Conservation (phyloP, 73 alveolate species). For the Paramecium primaurelia region DNA sequence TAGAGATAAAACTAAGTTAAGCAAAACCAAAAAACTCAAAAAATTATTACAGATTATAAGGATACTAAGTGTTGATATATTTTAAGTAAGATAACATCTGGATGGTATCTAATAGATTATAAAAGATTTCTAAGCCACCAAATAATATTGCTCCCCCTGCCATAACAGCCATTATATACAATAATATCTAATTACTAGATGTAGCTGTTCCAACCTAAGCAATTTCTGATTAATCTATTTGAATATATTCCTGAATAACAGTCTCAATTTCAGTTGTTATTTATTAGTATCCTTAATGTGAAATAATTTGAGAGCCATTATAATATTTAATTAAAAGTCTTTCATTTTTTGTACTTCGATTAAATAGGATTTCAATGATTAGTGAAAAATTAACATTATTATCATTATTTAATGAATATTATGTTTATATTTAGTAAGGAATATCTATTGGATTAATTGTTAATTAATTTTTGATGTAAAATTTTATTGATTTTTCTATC, state of each 20-base stretch:
- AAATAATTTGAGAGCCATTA: neutral
- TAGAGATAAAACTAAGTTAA: neutral
- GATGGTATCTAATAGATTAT: neutral
- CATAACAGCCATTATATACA: neutral
- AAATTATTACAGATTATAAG: neutral
- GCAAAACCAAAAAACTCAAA: conserved; percentile 1
- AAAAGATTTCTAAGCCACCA: conserved; percentile 12
- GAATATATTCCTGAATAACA: neutral
- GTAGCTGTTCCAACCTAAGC: neutral
- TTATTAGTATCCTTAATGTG: neutral
- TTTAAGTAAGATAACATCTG: neutral
- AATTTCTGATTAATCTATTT: neutral
- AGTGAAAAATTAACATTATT: neutral
- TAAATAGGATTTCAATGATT: neutral
- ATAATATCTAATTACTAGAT: neutral
- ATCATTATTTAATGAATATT: neutral
- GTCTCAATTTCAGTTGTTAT: neutral
- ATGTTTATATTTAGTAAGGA: neutral
- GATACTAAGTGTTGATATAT: neutral
- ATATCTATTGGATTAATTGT: neutral
- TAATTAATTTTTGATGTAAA: neutral
- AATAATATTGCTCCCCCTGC: neutral
- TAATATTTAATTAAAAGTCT: neutral
- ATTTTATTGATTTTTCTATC: neutral
- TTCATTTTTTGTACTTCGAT: neutral